Evolutionary conservation across 2,329 filamentous ascomycete species (phyloP), one percentile per base, ranked within the genome.

Genomic region (Kalmusia sp.): DNA sequence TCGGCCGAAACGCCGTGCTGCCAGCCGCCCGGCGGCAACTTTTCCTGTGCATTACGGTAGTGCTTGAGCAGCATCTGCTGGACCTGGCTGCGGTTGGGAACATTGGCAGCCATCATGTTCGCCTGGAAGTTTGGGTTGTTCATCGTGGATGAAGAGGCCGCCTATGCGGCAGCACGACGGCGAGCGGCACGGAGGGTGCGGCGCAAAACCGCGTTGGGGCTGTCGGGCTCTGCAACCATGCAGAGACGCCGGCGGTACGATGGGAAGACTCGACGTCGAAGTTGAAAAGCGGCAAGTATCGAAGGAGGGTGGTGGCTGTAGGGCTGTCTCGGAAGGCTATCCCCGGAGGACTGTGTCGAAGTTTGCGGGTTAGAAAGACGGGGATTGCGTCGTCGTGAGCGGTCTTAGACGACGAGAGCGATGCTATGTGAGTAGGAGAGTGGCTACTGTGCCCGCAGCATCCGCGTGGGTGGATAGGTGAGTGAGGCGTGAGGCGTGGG

Each of bases 101-200:
- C 61, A 38, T 49, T 49, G 39, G 52, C 55, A 4, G 51, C 38
- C 59, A 62, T 62, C 55, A 55, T 63, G 51, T 65, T 66, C 44
- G 63, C n/a, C n/a, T n/a, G 61, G 58, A 70, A 67, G 58, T 67
- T 69, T 37, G 67, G 64, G 63, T 71, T 71, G 59, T 71, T 72
- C 69, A 71, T 72, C 51, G 54, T 62, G 63, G 48, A 47, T 44
- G 51, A 52, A 33, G 54, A 33, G 47, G 46, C 51, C 56, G 62
- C 57, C 58, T 61, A 59, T 40, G 52, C 51, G 44, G 30, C 47
- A 39, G 47, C 34, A 40, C 48, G 22, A 50, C 38, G 41, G 44
- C 34, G 41, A 39, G 25, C 21, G 41, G 34, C 33, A 30, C 44
- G 22, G 39, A 55, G 43, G 54, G 49, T 35, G 63, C 62, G 61